Evolutionary conservation across 1,139 yeast species (phyloP), one percentile per base, ranked within the genome.

Genomic region (Hyphopichia buzzinii): DNA sequence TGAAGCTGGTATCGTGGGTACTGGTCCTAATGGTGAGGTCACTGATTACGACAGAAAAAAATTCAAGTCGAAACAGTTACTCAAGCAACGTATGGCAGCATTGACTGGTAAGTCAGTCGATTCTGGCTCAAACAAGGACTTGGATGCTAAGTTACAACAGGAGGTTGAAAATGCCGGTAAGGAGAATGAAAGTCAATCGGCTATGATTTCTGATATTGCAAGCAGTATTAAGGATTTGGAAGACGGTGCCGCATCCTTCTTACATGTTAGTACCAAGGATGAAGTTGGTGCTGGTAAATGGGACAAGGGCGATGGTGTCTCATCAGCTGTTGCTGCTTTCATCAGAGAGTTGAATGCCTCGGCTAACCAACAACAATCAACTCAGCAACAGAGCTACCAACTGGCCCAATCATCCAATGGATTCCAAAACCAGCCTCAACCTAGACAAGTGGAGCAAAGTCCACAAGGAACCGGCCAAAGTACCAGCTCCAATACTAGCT

Each of bases 1-100:
- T 13, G 74, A 80, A 26, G 68, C 77, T 2, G 58, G 54, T 16
- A 73, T 88, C 35, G 69, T 72, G 17, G 97, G 96, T 2, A 79
- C 94, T 11, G 97, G 96, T 1, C 83, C 89, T 26, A 79, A 83
- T 50, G 97, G 96, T 12, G 79, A 80, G 44, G 74, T 88, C 8
- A 87, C 96, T 3, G 96, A 87, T 26, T 64, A 78, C 12, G 97
- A 90, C 54, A 74, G 85, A 41, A 74, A 84, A 40, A 84, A 84
- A 51, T 92, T 89, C 34, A 82, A 77, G 48, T 81, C 87, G 30
- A 83, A 85, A 52, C 92, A 92, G 34, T 62, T 81, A 39, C 68
- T 90, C 46, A 82, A 81, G 46, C 84, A 90, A 30, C 73, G 95
- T 46, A 88, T 90, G 95, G 95, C 96, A 15, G 87, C 92, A 7